A percentile compares a stretch with the other conserved stretches of the same genome.
These are phyloP conservation scores for Bipolaris sorokiniana DNA, from an alignment of 2,329 filamentous ascomycete genomes.

Conservation along the genomic window DNA sequence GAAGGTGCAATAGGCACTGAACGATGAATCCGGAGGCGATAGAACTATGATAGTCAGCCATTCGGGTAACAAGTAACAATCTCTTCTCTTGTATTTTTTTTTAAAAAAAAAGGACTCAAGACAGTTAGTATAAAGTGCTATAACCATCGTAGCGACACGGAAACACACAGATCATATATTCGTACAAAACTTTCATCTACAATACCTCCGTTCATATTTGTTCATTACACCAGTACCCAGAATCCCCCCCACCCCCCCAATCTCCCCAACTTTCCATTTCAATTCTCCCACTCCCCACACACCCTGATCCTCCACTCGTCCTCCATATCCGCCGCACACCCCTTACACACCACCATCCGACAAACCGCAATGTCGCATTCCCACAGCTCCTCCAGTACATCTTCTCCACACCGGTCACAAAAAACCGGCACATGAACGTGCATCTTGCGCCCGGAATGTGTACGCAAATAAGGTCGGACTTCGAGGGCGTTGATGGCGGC, in stretches of 20 bases:
- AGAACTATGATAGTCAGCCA: too few relatives aligned
- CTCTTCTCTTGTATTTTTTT: too few relatives aligned
- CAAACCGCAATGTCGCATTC: conserved; percentile 31
- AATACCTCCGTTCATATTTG: too few relatives aligned
- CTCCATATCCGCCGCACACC: conserved; percentile 28
- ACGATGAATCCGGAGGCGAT: too few relatives aligned
- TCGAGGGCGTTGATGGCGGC: conserved; percentile 24
- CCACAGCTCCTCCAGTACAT: conserved; percentile 26
- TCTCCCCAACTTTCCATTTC: neutral
- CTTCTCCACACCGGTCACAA: conserved; percentile 28
- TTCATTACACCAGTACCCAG: too few relatives aligned
- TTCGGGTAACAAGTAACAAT: too few relatives aligned
- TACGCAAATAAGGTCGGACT: conserved; percentile 24
- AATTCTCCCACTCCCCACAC: conserved; percentile 2
- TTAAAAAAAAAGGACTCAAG: too few relatives aligned
- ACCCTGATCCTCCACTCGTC: conserved; percentile 22
- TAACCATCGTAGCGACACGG: too few relatives aligned
- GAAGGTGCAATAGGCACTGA: too few relatives aligned
- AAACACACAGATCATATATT: too few relatives aligned
- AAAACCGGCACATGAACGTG: conserved; percentile 25
- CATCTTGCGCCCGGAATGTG: conserved; percentile 17
- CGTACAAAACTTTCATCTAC: too few relatives aligned
- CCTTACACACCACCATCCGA: conserved; percentile 23
- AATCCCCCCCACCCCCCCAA: neutral
- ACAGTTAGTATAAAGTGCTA: too few relatives aligned